Conservation (phyloP, 2,329 filamentous ascomycete genomes). For the Niveomyces coronatus region DNA sequence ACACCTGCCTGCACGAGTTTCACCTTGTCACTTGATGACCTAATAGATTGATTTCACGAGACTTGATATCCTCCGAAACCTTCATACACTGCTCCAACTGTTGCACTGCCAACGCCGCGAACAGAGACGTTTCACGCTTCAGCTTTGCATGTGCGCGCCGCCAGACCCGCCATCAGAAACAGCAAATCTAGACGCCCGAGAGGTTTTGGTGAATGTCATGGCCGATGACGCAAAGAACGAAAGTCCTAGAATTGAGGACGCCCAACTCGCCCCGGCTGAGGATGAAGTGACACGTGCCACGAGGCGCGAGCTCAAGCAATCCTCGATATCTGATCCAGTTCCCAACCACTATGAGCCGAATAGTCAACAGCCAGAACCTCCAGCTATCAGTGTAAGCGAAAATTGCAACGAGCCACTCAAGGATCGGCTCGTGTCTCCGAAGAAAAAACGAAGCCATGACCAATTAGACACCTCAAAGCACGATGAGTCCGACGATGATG, state of each 20-base stretch:
- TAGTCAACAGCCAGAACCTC: slow-evolving; percentile 21
- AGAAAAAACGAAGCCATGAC: slow-evolving; percentile 55
- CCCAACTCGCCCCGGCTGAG: slow-evolving; percentile 29
- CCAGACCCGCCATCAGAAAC: no score
- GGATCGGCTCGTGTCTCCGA: slow-evolving; percentile 47
- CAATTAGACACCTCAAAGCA: slow-evolving; percentile 43
- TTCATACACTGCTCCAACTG: no score
- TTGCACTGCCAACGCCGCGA: no score
- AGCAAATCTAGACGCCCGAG: not conserved
- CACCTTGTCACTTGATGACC: no score
- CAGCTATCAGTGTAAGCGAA: slow-evolving; percentile 24
- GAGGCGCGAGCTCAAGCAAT: slow-evolving; percentile 54
- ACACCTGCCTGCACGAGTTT: no score
- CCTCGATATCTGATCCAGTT: slow-evolving; percentile 45
- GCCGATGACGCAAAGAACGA: slow-evolving; percentile 32
- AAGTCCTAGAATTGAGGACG: slow-evolving; percentile 28
- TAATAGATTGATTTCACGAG: no score
- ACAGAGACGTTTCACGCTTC: no score
- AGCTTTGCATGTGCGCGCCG: no score
- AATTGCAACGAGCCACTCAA: slow-evolving; percentile 26
- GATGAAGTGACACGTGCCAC: slow-evolving; percentile 54
- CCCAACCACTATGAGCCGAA: slow-evolving; percentile 13
- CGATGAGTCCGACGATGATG: slow-evolving; percentile 30
- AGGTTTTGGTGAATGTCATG: slow-evolving; percentile 29
- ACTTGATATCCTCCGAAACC: no score